Evolutionary conservation across 768 basidiomycete species (phyloP), one percentile per base, ranked within the genome.

Genomic region (Mycena capillaripes): DNA sequence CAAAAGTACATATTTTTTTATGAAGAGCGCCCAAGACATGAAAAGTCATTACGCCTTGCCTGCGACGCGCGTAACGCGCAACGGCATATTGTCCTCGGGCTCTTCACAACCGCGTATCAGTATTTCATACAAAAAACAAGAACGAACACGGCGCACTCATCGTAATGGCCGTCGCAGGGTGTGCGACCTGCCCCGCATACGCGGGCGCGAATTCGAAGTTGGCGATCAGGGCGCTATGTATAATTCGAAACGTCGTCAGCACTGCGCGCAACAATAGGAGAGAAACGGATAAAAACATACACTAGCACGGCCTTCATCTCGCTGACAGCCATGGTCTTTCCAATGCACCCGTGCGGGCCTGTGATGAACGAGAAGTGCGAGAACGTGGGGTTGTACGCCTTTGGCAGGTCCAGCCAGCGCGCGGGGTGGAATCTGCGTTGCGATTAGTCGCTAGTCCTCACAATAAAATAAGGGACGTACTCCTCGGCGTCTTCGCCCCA

Each of bases 401-500:
- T 67, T 1, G 84, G 84, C 1, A 84, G 81, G 66, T 82, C 76
- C 9, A 85, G 80, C 88, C 88, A 89, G 44, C 89, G 84, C 16
- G 78, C 78, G 1, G 88, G 89, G 34, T 78, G 82, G 77, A 88
- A 88, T 70, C 86, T 87, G 56, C 34, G 48, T n/a, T 38, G 36
- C 38, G 21, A 11, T 14, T 16, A 8, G 32, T 44, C 32, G 56
- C 19, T 40, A 44, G 10, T 48, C 30, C 25, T 10, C 44, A 58
- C 34, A 60, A 42, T 62, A 44, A 34, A 64, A 11, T 25, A 42
- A 23, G 25, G 30, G 38, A 65, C 82, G 34, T 77, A 86, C 85
- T 86, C 84, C 73, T 87, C 86, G 3, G 87, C 87, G 68, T 89
- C 86, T 56, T 83, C 82, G 17, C 88, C 88, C 88, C 87, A 89